Conservation (phyloP, 345 rosid genomes). For the Lepidium aucheri region DNA sequence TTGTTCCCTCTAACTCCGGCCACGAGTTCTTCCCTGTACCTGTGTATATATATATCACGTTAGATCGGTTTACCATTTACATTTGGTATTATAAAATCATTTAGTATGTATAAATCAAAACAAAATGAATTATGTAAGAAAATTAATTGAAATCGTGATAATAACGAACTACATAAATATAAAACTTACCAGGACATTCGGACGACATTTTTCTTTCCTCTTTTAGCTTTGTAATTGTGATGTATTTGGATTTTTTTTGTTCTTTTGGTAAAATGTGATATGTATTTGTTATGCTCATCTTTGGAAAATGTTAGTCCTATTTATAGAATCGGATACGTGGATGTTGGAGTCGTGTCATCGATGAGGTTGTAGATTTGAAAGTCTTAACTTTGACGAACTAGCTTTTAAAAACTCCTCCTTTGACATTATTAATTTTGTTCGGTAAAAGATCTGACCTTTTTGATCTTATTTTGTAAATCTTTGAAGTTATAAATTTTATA, state of each 20-base stretch:
- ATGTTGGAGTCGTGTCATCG: constrained; percentile 1
- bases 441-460: not conserved
- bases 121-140: too few relatives aligned
- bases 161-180: not conserved
- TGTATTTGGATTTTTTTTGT: too few relatives aligned
- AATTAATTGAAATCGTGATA: not conserved
- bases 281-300: not conserved
- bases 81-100: not conserved
- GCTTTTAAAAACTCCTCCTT: not conserved
- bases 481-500: not conserved
- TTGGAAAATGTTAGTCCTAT: not conserved
- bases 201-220: constrained; percentile 8
- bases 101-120: too few relatives aligned
- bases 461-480: not conserved
- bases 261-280: too few relatives aligned
- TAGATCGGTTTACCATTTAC: not conserved
- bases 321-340: not conserved
- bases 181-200: not conserved
- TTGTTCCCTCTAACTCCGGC: constrained; percentile 26
- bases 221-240: not conserved
- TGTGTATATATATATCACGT: too few relatives aligned
- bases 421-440: not conserved
- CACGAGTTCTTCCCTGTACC: constrained; percentile 22
- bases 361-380: not conserved
- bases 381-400: not conserved